These are phyloP conservation scores for Scheffersomyces amazonensis DNA, from an alignment of 805 yeast genomes.

Conservation along the genomic window DNA sequence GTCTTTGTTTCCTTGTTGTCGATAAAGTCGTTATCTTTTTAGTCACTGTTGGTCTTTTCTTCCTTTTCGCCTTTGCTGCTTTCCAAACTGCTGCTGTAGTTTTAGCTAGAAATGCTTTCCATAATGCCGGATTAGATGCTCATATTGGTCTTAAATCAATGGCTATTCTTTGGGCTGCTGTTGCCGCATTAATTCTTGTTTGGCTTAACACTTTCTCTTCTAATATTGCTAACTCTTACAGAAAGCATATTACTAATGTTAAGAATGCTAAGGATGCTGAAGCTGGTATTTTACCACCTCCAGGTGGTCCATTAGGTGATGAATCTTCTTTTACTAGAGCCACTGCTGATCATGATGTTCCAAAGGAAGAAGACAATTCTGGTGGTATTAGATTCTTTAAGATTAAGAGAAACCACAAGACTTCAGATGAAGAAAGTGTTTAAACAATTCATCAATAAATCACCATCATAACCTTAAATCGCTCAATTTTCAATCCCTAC, in stretches of 20 bases:
- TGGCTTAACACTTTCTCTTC: conserved; percentile 54
- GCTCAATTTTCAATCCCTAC: background rate
- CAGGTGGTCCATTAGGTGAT: conserved; percentile 31
- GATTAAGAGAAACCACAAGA: conserved; percentile 54
- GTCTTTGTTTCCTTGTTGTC: conserved; percentile 54
- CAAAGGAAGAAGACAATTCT: conserved; percentile 38
- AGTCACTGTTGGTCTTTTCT: conserved; percentile 48
- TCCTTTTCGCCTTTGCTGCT: conserved; percentile 61
- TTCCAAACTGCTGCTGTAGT: conserved; percentile 75
- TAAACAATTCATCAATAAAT: conserved; percentile 15
- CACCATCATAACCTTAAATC: too few species aligned
- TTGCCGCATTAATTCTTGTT: conserved; percentile 48
- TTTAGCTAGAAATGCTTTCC: conserved; percentile 71
- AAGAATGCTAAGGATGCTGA: conserved; percentile 20
- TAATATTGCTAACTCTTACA: conserved; percentile 47
- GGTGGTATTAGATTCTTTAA: conserved; percentile 76
- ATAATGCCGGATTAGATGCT: conserved; percentile 39
- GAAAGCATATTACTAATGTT: conserved; percentile 44
- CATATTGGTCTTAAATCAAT: conserved; percentile 55
- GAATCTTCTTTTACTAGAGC: conserved; percentile 42
- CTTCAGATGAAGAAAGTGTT: conserved; percentile 43
- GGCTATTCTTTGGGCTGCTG: conserved; percentile 73
- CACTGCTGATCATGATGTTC: conserved; percentile 17
- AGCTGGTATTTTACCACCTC: conserved; percentile 12
- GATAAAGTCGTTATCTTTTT: conserved; percentile 54